Percentiles rank a stretch among this genome's conserved stretches.
phyloP scores from a whole-genome alignment of 2,329 filamentous ascomycete genomes.

The Whalleya microplaca region DNA sequence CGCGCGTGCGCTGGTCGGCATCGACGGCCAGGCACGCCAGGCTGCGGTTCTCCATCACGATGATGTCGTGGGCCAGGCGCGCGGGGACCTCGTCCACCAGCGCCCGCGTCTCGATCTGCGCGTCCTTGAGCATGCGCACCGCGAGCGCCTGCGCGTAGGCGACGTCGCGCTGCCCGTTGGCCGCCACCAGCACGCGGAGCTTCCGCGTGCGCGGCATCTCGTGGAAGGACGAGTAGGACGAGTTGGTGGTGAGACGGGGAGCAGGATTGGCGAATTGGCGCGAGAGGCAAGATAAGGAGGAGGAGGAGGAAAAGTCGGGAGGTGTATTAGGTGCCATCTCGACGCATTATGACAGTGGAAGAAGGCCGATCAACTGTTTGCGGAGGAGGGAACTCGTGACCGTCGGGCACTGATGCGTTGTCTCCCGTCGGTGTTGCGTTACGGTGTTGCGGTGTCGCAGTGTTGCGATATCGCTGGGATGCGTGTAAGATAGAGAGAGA shows the following conservation, averaged over 20 bases:
- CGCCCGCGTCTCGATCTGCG: slow-evolving; percentile 63
- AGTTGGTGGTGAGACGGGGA: slow-evolving; percentile 30
- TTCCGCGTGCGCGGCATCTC: slow-evolving; percentile 48
- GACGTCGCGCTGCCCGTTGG: slow-evolving; percentile 67
- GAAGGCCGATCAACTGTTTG: background rate
- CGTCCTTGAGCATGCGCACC: slow-evolving; percentile 67
- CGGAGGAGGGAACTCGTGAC: background rate
- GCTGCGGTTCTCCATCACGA: slow-evolving; percentile 60
- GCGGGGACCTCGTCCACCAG: slow-evolving; percentile 69
- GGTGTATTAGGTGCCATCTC: slow-evolving; percentile 24
- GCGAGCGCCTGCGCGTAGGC: slow-evolving; percentile 69
- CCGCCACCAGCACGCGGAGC: slow-evolving; percentile 65
- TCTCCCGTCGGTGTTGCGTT: background rate
- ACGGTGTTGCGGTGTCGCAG: no score
- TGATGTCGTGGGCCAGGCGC: slow-evolving; percentile 65
- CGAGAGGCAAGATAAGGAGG: slow-evolving; percentile 5
- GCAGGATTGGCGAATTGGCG: slow-evolving; percentile 12
- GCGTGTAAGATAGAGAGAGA: slow-evolving; percentile 12
- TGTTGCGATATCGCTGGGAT: background rate
- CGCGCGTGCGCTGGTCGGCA: slow-evolving; percentile 40
- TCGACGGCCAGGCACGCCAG: slow-evolving; percentile 41
- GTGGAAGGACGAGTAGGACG: slow-evolving; percentile 40
- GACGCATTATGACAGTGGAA: slow-evolving; percentile 26
- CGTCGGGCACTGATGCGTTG: slow-evolving; percentile 20
- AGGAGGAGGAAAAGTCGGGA: slow-evolving; percentile 9